Evolutionary conservation across 331 rosid genomes (phyloP).

Genomic region (Acacia concinna): DNA sequence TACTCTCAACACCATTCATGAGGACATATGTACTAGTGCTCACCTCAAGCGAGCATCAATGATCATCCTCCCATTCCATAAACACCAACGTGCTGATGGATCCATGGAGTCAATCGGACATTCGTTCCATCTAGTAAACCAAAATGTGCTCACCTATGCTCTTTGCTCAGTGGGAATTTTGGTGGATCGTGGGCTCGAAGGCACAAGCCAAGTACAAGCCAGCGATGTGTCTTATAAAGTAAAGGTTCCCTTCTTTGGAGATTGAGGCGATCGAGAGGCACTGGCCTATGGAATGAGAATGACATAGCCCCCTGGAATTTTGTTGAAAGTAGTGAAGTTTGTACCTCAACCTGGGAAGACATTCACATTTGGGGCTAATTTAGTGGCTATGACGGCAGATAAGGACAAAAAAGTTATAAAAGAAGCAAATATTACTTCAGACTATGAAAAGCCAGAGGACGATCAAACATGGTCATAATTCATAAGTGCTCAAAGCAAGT

Average conservation of each 20-base stretch:
- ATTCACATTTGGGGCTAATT: slow-evolving; percentile 42
- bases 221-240: slow-evolving; percentile 50
- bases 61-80: slow-evolving; percentile 74
- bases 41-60: slow-evolving; percentile 58
- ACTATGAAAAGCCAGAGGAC: slow-evolving; percentile 36
- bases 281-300: slow-evolving; percentile 68
- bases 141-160: slow-evolving; percentile 57
- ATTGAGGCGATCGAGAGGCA: slow-evolving; percentile 70
- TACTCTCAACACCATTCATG: slow-evolving; percentile 55
- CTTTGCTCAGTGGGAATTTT: slow-evolving; percentile 77
- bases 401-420: slow-evolving; percentile 13
- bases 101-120: slow-evolving; percentile 59
- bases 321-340: slow-evolving; percentile 46
- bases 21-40: slow-evolving; percentile 70
- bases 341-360: slow-evolving; percentile 34
- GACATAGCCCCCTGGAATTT: slow-evolving; percentile 74
- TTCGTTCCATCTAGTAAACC: slow-evolving; percentile 44
- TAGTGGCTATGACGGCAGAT: slow-evolving; percentile 38
- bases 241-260: slow-evolving; percentile 62
- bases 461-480: slow-evolving; percentile 41
- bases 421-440: neutral
- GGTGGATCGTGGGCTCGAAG: slow-evolving; percentile 75
- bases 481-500: neutral
- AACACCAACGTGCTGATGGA: slow-evolving; percentile 66
- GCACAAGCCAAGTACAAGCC: slow-evolving; percentile 67